Percentiles rank a stretch among this genome's conserved stretches.
Conservation (phyloP, 164 flowering plant genomes). For the grape (Vitis vinifera) region ASM3070453v1 NC_081810.1:5763501-5764000, state of each 20-base stretch:
- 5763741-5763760: neutral
- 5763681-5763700: too few species aligned
- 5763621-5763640: too few species aligned
- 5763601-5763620: too few species aligned
- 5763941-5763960: neutral
- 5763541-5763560: neutral
- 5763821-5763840: neutral
- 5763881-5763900: neutral
- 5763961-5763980: neutral
- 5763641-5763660: too few species aligned
- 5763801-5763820: neutral
- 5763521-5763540: neutral
- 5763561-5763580: neutral
- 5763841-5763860: too few species aligned
- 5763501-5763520: neutral
- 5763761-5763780: neutral
- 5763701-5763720: neutral
- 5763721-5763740: neutral
- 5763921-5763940: neutral
- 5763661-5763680: too few species aligned
- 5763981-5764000: too few species aligned
- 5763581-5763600: too few species aligned
- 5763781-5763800: neutral
- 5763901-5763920: neutral
- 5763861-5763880: too few species aligned